Conservation (phyloP, 345 rosid genomes). For the Brassica incana region DNA sequence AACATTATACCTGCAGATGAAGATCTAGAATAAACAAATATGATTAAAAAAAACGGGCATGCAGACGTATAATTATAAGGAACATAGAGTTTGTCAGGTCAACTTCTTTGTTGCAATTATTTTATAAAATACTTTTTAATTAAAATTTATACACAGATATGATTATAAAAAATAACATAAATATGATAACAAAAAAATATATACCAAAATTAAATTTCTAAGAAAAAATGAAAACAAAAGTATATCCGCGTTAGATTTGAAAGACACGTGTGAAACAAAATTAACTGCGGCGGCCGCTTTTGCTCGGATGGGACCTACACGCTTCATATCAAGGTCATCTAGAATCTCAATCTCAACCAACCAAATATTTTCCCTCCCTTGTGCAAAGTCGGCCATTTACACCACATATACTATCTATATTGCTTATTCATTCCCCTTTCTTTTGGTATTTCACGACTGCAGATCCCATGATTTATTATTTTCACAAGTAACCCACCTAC, state of each 20-base stretch:
- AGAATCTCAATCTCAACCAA: conserved; percentile 49
- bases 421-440: not conserved
- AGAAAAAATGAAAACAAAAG: too few species aligned
- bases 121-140: too few species aligned
- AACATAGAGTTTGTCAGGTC: too few species aligned
- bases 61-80: too few species aligned
- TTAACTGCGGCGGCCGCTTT: conserved; percentile 58
- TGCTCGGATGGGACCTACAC: conserved; percentile 43
- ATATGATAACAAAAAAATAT: too few species aligned
- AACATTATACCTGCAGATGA: too few species aligned
- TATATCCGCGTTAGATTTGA: not conserved
- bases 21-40: too few species aligned
- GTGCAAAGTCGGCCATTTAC: conserved; percentile 25
- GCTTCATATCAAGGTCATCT: conserved; percentile 40
- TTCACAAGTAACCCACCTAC: not conserved
- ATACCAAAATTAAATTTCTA: too few species aligned
- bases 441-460: not conserved
- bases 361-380: conserved; percentile 28
- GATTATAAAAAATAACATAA: too few species aligned
- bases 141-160: too few species aligned
- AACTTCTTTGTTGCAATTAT: too few species aligned
- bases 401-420: not conserved
- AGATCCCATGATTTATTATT: not conserved
- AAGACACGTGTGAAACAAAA: conserved; percentile 55
- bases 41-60: too few species aligned